These are phyloP conservation scores for Metschnikowia reukaufii DNA, from an alignment of 805 yeast species.

Conservation along the genomic window DNA sequence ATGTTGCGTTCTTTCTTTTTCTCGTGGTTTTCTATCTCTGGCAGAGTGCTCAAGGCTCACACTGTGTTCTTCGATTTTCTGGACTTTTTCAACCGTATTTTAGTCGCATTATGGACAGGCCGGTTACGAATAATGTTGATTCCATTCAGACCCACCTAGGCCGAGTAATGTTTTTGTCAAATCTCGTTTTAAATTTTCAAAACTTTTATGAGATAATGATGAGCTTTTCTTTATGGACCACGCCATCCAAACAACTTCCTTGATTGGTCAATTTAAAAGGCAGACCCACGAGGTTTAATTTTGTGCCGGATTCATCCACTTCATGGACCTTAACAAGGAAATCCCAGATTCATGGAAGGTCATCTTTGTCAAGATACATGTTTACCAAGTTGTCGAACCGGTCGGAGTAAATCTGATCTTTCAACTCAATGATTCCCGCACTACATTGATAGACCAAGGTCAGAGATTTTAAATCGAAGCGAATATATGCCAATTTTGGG, in stretches of 20 bases:
- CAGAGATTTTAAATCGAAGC: conserved; percentile 14
- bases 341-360: too few species aligned
- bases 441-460: conserved; percentile 15
- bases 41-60: too few species aligned
- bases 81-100: too few species aligned
- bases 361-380: neutral
- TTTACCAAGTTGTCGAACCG: conserved; percentile 7
- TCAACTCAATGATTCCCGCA: neutral
- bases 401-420: conserved; percentile 4
- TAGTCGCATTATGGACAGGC: too few species aligned
- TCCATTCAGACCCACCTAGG: too few species aligned
- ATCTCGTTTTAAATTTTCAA: too few species aligned
- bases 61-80: too few species aligned
- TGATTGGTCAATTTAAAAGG: conserved; percentile 44
- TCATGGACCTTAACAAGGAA: conserved; percentile 39
- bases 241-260: conserved; percentile 51
- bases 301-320: conserved; percentile 19
- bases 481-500: conserved; percentile 6
- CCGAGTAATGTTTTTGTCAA: too few species aligned
- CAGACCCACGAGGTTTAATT: conserved; percentile 13
- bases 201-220: too few species aligned
- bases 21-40: too few species aligned
- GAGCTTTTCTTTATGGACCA: conserved; percentile 29
- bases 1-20: too few species aligned
- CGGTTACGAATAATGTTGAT: too few species aligned